Evolutionary conservation across 1,139 yeast species (phyloP).

Genomic region (Lodderomyces beijingensis): DNA sequence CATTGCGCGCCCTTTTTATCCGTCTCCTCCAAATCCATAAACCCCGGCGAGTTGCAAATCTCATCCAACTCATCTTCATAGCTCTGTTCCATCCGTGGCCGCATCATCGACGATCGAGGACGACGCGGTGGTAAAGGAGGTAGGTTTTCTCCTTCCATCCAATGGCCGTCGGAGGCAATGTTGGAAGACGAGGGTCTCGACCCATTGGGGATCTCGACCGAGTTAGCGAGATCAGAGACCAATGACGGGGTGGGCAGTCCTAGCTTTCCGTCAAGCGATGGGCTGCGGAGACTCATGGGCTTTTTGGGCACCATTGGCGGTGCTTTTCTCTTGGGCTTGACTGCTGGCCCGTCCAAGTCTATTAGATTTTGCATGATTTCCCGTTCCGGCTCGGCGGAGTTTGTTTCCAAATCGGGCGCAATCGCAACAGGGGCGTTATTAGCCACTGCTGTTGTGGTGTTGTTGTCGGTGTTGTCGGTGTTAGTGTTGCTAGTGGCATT

Average conservation of each 20-base stretch:
- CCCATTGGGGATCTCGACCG: neutral
- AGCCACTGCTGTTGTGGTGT: conserved; percentile 2
- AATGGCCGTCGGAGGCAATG: conserved; percentile 13
- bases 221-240: too few relatives aligned
- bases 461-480: neutral
- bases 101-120: conserved; percentile 2
- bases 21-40: conserved; percentile 29
- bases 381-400: conserved; percentile 6
- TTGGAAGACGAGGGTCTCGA: conserved; percentile 16
- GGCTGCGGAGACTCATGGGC: conserved; percentile 3
- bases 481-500: neutral
- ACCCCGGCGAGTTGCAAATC: conserved; percentile 12
- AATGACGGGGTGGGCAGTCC: conserved; percentile 4
- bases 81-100: neutral
- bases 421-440: neutral
- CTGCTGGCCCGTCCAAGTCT: conserved; percentile 25
- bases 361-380: conserved; percentile 25
- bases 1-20: conserved; percentile 49
- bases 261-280: conserved; percentile 6
- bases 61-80: conserved; percentile 9
- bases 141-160: conserved; percentile 9
- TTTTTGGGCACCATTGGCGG: conserved; percentile 37
- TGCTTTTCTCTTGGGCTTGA: conserved; percentile 18
- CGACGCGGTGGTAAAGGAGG: conserved; percentile 13
- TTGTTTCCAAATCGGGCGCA: neutral